Conservation (phyloP, 106 monocot species). For the Apostasia shenzhenica region DNA sequence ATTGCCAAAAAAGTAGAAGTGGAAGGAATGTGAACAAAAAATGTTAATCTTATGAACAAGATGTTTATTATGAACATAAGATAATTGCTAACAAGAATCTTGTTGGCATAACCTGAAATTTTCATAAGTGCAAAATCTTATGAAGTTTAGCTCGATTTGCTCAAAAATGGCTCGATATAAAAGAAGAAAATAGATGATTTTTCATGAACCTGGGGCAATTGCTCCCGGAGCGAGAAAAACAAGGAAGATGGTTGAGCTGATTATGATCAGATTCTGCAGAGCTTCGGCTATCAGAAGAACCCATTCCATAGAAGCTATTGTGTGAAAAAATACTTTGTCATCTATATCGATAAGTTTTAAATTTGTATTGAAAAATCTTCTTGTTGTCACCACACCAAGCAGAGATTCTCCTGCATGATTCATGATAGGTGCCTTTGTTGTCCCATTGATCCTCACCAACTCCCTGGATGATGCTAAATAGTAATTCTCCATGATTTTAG, state of each 20-base stretch:
- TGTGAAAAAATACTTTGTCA: conserved; percentile 58
- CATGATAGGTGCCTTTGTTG: conserved; percentile 76
- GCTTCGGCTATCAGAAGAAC: conserved; percentile 55
- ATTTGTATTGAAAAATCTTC: conserved; percentile 51
- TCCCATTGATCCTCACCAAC: conserved; percentile 74
- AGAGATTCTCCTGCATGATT: conserved; percentile 55
- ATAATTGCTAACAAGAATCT: too few relatives aligned
- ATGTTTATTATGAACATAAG: too few relatives aligned
- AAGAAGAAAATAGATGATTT: too few relatives aligned
- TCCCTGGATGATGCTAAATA: conserved; percentile 68
- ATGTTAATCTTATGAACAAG: too few relatives aligned
- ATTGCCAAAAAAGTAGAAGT: too few relatives aligned
- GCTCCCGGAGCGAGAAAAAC: conserved; percentile 36
- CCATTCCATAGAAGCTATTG: conserved; percentile 60
- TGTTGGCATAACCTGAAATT: too few relatives aligned
- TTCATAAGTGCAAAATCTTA: too few relatives aligned
- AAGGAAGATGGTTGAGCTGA: conserved; percentile 47
- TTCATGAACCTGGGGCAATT: conserved; percentile 36
- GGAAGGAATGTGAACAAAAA: too few relatives aligned
- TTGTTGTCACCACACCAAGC: conserved; percentile 54
- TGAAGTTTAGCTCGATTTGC: too few relatives aligned
- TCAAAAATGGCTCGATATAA: too few relatives aligned
- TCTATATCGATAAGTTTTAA: conserved; percentile 56
- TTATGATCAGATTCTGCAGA: conserved; percentile 44
- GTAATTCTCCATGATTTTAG: conserved; percentile 31